Base-by-base conservation (phyloP, 371 early-diverging fungal genomes). In the Apophysomyces elegans region DNA sequence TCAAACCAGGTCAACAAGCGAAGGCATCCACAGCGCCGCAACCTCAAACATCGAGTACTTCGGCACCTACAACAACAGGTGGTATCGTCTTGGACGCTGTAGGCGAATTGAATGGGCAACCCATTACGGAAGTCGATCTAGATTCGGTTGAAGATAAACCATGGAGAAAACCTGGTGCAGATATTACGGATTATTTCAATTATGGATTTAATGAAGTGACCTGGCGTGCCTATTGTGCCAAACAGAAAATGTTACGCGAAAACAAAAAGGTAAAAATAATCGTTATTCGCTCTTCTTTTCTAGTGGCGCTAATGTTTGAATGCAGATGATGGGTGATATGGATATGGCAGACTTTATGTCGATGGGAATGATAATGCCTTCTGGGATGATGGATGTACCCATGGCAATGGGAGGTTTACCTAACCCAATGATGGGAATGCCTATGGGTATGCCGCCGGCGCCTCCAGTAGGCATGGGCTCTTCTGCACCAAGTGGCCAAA, bases 111-210 rank as follows among this genome's bases (percentile, higher is more conserved):
- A 91, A 95, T 61, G 94, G 93, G 0, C 85, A 89, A 54, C 88
- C 87, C 13, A 84, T 95, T 8, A 94, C 86, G 62, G 96, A 97
- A 54, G 89, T 95, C 16, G 96, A 98, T 69, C 74, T 95, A 37
- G 97, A 97, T 65, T 79, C 86, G 6, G 70, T 70, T 7, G 95
- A 95, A 64, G 98, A 99, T 65, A 97, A 98, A 66, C 98, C 98
- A 16, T 99, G 99, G 98, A 79, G 94, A 57, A 95, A 95, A 67
- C 98, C 98, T n/a, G 97, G 87, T 59, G 94, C 96, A 9, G 99
- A 99, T 80, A 88, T 98, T 37, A 96, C 97, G 4, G 99, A 99
- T 76, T 99, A 97, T 79, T 99, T 99, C 81, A 99, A 99, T 74
- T 99, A 95, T 80, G 99, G 99, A 7, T 99, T 99, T 75, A 95